These are phyloP conservation scores for Fusarium ramigenum DNA, from an alignment of 2,329 filamentous ascomycete species.

Conservation along the genomic window DNA sequence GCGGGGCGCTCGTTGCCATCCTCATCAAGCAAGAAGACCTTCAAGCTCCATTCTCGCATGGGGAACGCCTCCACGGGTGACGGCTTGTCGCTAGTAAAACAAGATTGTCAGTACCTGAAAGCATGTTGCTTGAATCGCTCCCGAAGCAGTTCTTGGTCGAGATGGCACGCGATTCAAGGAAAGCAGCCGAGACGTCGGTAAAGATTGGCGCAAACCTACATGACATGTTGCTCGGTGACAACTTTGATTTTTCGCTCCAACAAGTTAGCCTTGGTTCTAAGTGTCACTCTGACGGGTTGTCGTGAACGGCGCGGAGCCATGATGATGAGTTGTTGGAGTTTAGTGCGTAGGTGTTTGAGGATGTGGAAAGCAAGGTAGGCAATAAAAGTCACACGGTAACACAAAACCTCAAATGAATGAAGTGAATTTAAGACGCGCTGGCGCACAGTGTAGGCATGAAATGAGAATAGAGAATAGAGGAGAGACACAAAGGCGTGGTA, in stretches of 20 bases:
- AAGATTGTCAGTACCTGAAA: constrained; percentile 4
- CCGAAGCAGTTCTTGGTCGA: neutral
- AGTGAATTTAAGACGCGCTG: neutral
- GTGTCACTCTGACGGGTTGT: constrained; percentile 19
- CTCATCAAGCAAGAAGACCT: constrained; percentile 84
- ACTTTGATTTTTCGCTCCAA: constrained; percentile 89
- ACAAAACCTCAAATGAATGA: neutral
- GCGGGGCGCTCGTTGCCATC: constrained; percentile 85
- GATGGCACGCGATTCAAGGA: neutral
- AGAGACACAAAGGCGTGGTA: neutral
- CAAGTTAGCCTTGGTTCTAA: constrained; percentile 41
- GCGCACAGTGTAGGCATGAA: neutral
- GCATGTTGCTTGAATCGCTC: neutral
- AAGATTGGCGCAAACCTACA: constrained; percentile 66
- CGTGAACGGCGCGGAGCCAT: constrained; percentile 32
- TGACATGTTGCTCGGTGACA: constrained; percentile 88
- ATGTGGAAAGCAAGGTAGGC: constrained; percentile 2
- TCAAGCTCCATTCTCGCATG: constrained; percentile 91
- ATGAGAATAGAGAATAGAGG: neutral
- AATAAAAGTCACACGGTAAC: constrained; percentile 13
- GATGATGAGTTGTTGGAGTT: neutral
- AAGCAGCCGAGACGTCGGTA: neutral
- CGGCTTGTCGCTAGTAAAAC: constrained; percentile 67
- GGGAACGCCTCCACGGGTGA: constrained; percentile 88
- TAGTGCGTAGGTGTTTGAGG: neutral